A percentile compares a stretch with the other conserved stretches of the same genome.
These are phyloP conservation scores for Aspergillus niger DNA, from an alignment of 2,329 filamentous ascomycete genomes.

Conservation along the genomic window DNA sequence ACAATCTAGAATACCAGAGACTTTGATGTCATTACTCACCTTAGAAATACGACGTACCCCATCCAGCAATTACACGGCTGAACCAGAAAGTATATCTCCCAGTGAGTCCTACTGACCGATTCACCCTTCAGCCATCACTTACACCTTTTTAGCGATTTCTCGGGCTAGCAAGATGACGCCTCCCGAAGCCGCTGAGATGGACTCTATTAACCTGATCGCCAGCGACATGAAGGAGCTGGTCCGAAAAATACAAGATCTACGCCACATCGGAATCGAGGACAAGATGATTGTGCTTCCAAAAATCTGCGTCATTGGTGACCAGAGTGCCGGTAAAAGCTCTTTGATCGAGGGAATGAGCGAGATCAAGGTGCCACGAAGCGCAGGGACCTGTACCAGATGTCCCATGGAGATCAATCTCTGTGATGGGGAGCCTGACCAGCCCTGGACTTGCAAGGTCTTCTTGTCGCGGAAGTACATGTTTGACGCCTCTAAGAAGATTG, in stretches of 20 bases:
- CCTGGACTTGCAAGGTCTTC: slow-evolving; percentile 69
- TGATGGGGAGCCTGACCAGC: slow-evolving; percentile 44
- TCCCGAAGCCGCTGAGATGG: background rate
- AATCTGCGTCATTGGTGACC: slow-evolving; percentile 81
- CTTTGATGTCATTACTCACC: background rate
- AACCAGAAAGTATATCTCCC: background rate
- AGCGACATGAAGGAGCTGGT: slow-evolving; percentile 42
- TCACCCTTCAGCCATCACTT: background rate
- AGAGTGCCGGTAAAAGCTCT: slow-evolving; percentile 79
- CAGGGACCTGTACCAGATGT: slow-evolving; percentile 76
- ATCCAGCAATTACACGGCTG: background rate
- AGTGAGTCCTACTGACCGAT: background rate
- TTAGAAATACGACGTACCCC: background rate
- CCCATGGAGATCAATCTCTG: slow-evolving; percentile 77
- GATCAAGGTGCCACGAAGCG: slow-evolving; percentile 69
- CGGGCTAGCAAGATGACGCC: slow-evolving; percentile 4
- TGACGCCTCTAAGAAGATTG: slow-evolving; percentile 37
- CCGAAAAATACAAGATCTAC: slow-evolving; percentile 58
- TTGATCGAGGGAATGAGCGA: slow-evolving; percentile 63
- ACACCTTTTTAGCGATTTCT: slow-evolving; percentile 1
- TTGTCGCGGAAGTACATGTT: slow-evolving; percentile 68
- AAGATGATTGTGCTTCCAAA: slow-evolving; percentile 69
- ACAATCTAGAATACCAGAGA: no score
- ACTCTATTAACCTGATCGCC: slow-evolving; percentile 32
- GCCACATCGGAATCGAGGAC: slow-evolving; percentile 71